These are phyloP conservation scores for Chaetomiaceae sp. DNA, from an alignment of 2,329 filamentous ascomycete species.

Conservation along the genomic window DNA sequence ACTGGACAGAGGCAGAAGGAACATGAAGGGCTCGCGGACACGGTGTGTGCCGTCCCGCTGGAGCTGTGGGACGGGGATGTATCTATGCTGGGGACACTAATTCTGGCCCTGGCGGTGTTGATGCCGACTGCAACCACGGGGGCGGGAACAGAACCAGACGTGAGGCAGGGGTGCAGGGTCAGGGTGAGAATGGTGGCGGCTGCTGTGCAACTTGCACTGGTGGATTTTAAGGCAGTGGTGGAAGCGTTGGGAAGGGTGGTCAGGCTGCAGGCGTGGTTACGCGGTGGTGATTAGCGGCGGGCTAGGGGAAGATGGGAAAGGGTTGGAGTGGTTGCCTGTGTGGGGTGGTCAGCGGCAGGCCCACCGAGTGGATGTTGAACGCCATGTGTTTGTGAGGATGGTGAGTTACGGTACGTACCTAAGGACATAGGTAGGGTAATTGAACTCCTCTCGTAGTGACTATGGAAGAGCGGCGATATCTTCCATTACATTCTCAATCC, in stretches of 20 bases:
- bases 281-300: background rate
- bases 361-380: no score
- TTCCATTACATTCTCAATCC: no score
- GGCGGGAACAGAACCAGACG: background rate
- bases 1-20: background rate
- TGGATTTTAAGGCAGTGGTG: conserved; percentile 5
- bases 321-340: no score
- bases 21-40: background rate
- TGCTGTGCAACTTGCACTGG: conserved; percentile 8
- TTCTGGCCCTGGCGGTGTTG: conserved; percentile 3
- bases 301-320: no score
- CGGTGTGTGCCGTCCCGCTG: conserved; percentile 8
- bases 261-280: conserved; percentile 8
- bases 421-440: no score
- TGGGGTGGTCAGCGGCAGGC: no score
- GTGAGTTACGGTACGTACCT: no score
- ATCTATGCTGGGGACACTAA: background rate
- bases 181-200: conserved; percentile 9
- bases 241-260: conserved; percentile 1
- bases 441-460: no score
- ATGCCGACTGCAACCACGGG: background rate
- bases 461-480: no score
- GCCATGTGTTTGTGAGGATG: no score
- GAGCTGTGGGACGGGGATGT: conserved; percentile 10
- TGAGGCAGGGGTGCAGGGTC: background rate